Evolutionary conservation across 441 rosid species (phyloP).

Genomic region (Pelargonium fulgidum): DNA sequence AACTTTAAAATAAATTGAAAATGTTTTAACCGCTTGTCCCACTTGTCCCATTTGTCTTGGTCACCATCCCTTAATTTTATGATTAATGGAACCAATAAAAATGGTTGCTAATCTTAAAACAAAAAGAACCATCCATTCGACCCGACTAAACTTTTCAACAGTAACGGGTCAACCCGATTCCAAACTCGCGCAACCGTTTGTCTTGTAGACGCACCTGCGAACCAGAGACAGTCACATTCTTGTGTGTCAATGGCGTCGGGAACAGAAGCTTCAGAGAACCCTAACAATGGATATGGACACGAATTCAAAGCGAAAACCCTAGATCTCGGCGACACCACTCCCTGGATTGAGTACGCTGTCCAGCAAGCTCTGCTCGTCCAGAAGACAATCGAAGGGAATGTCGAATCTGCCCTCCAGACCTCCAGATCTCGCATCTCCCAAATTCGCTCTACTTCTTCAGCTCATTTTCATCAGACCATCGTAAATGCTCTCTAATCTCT

Average conservation of each 20-base stretch:
- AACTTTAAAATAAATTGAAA: too few relatives aligned
- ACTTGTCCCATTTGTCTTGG: too few relatives aligned
- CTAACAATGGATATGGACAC: background rate
- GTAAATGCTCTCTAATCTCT: conserved; percentile 34
- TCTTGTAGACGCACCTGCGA: background rate
- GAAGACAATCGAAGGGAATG: conserved; percentile 36
- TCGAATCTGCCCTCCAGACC: conserved; percentile 43
- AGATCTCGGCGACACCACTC: conserved; percentile 34
- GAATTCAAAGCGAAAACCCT: conserved; percentile 24
- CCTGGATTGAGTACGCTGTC: conserved; percentile 62
- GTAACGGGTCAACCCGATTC: background rate
- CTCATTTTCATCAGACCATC: conserved; percentile 55
- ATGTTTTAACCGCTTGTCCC: too few relatives aligned
- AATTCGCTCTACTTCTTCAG: conserved; percentile 60
- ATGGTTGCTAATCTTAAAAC: too few relatives aligned
- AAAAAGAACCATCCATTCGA: background rate
- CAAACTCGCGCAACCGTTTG: background rate
- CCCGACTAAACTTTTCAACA: background rate
- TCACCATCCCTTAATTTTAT: too few relatives aligned
- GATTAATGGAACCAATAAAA: too few relatives aligned
- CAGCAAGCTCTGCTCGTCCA: conserved; percentile 51
- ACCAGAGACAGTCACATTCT: background rate
- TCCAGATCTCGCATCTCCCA: conserved; percentile 56
- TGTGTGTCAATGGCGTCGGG: conserved; percentile 2
- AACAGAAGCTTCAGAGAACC: conserved; percentile 5